phyloP scores from a whole-genome alignment of 2,329 filamentous ascomycete genomes.

The Whalleya microplaca region DNA sequence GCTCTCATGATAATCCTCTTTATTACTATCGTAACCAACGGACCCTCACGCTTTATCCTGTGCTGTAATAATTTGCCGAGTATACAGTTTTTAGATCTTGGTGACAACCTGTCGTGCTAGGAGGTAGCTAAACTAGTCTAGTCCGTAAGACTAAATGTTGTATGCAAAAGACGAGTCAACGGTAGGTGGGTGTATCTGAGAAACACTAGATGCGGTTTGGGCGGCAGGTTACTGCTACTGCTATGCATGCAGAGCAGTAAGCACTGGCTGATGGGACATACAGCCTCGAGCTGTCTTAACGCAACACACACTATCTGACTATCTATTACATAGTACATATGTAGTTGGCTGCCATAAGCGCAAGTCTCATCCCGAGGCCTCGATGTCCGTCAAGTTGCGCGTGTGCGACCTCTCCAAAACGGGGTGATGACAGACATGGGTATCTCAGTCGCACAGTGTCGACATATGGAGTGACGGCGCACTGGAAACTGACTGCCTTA shows the following conservation, averaged over 20 bases:
- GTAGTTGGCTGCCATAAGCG: not conserved
- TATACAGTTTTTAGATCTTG: no score
- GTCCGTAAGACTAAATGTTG: not conserved
- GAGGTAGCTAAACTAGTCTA: no score
- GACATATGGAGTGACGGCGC: slow-evolving; percentile 6
- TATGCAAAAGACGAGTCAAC: not conserved
- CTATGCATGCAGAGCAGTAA: not conserved
- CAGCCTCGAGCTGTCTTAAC: not conserved
- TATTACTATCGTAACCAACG: no score
- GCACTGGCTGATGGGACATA: not conserved
- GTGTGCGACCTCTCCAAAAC: slow-evolving; percentile 3
- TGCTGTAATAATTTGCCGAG: no score
- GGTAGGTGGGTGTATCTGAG: no score
- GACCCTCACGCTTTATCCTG: no score
- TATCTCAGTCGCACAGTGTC: slow-evolving; percentile 18
- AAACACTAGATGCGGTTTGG: not conserved
- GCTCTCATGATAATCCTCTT: no score
- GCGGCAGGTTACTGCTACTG: not conserved
- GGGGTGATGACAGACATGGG: not conserved
- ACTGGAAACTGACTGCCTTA: slow-evolving; percentile 2
- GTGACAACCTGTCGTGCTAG: no score
- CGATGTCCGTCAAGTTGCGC: not conserved
- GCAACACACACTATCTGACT: no score
- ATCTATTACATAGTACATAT: no score
- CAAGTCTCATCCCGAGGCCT: no score